These are phyloP conservation scores for Diplodia seriata DNA, from an alignment of 2,329 filamentous ascomycete genomes.

Conservation along the genomic window DNA sequence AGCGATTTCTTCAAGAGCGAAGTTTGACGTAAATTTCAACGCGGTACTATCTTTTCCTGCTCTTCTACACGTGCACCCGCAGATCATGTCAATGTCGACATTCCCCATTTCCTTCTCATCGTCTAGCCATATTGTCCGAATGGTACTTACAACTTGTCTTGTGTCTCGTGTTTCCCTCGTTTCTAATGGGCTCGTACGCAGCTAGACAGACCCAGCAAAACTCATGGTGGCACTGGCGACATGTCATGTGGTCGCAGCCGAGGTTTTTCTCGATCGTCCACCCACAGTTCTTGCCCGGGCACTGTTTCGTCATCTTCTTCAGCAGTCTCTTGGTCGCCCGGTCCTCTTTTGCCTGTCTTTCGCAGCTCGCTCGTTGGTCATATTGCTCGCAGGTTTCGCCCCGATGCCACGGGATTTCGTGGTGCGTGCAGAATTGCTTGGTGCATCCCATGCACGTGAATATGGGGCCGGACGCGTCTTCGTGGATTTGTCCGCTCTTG, in stretches of 20 bases:
- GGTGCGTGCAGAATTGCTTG: slow-evolving; percentile 47
- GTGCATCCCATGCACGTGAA: slow-evolving; percentile 49
- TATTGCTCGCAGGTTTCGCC: slow-evolving; percentile 51
- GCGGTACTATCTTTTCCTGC: neutral
- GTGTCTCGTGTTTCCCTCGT: slow-evolving; percentile 38
- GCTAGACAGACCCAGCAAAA: slow-evolving; percentile 52
- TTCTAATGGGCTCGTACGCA: slow-evolving; percentile 38
- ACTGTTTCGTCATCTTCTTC: slow-evolving; percentile 45
- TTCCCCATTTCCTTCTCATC: neutral
- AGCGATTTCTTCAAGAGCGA: neutral
- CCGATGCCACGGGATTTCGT: slow-evolving; percentile 48
- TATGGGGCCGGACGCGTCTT: slow-evolving; percentile 50
- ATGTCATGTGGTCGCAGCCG: slow-evolving; percentile 53
- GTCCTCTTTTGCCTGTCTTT: slow-evolving; percentile 41
- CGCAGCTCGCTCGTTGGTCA: slow-evolving; percentile 44
- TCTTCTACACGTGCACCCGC: neutral
- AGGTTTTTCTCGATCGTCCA: slow-evolving; percentile 50
- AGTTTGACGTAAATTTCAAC: neutral
- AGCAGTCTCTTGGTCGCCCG: slow-evolving; percentile 43
- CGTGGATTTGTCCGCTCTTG: slow-evolving; percentile 61
- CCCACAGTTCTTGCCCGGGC: slow-evolving; percentile 47
- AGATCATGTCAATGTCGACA: neutral
- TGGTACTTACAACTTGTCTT: slow-evolving; percentile 35
- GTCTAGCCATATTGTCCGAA: slow-evolving; percentile 4
- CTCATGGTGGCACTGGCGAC: slow-evolving; percentile 47